These are phyloP conservation scores for Lasiodiplodia sp. DNA, from an alignment of 2,329 filamentous ascomycete species.

Conservation along the genomic window DNA sequence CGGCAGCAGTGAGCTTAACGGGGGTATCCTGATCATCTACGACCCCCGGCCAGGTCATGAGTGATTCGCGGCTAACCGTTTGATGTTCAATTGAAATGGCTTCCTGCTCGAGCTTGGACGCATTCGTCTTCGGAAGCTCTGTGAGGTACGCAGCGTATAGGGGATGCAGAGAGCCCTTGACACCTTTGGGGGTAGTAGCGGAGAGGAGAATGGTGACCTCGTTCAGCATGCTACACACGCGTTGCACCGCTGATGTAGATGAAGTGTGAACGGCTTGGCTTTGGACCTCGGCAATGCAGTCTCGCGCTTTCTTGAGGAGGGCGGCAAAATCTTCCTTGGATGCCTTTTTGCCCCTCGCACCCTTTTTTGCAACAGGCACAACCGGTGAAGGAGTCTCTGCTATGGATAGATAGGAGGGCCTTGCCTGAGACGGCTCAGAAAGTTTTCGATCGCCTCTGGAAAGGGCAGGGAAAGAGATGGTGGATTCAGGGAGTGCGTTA, in stretches of 20 bases:
- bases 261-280: conserved; percentile 60
- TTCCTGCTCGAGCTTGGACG: conserved; percentile 71
- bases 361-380: conserved; percentile 17
- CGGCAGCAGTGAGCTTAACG: conserved; percentile 48
- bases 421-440: conserved; percentile 35
- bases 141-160: conserved; percentile 49
- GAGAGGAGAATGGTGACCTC: conserved; percentile 50
- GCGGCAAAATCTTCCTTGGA: conserved; percentile 59
- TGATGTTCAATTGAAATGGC: conserved; percentile 59
- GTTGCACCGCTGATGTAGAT: conserved; percentile 65
- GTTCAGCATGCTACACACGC: conserved; percentile 45
- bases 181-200: conserved; percentile 41
- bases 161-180: conserved; percentile 46
- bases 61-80: conserved; percentile 43
- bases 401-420: conserved; percentile 26
- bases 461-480: conserved; percentile 82
- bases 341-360: conserved; percentile 28
- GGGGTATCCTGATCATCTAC: conserved; percentile 39
- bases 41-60: conserved; percentile 50
- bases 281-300: conserved; percentile 70
- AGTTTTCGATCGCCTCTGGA: conserved; percentile 38
- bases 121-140: conserved; percentile 74
- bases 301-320: conserved; percentile 69
- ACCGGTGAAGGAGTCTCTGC: conserved; percentile 33
- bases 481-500: conserved; percentile 90